These are phyloP conservation scores for Cucurbita ficifolia DNA, from an alignment of 306 rosid species.

Conservation along the genomic window DNA sequence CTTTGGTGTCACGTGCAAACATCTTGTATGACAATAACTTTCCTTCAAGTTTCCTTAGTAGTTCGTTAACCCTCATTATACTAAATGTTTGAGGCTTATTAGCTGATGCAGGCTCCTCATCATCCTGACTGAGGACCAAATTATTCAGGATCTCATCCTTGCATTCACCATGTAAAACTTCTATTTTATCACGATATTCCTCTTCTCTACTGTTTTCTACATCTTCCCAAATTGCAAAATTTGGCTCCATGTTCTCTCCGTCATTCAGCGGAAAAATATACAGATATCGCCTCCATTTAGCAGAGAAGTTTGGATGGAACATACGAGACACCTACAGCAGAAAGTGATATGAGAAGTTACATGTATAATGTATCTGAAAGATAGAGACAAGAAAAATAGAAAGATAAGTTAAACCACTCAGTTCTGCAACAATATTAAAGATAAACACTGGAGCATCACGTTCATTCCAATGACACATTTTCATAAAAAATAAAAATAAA, in stretches of 20 bases:
- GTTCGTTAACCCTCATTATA: conserved; percentile 48
- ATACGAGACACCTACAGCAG: conserved; percentile 61
- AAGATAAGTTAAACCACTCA: background rate
- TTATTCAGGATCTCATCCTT: conserved; percentile 5
- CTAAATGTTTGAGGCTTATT: conserved; percentile 41
- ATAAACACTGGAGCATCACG: background rate
- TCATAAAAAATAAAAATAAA: background rate
- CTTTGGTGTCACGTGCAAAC: conserved; percentile 96
- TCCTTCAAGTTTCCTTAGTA: conserved; percentile 67
- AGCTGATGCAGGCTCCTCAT: conserved; percentile 23
- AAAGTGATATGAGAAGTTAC: background rate
- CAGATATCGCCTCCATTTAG: conserved; percentile 87
- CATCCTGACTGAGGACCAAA: background rate
- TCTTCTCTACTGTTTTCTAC: conserved; percentile 12
- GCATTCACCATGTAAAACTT: conserved; percentile 7
- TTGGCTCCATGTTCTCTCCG: conserved; percentile 25
- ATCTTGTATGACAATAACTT: conserved; percentile 74
- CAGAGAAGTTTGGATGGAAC: conserved; percentile 92
- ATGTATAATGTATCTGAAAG: background rate
- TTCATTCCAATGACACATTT: background rate
- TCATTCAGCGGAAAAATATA: conserved; percentile 65
- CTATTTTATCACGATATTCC: conserved; percentile 12
- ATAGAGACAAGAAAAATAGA: background rate
- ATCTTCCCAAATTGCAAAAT: conserved; percentile 19
- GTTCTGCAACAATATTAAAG: background rate